Evolutionary conservation across 2,329 filamentous ascomycete species (phyloP).

Genomic region (Fusarium sp.): DNA sequence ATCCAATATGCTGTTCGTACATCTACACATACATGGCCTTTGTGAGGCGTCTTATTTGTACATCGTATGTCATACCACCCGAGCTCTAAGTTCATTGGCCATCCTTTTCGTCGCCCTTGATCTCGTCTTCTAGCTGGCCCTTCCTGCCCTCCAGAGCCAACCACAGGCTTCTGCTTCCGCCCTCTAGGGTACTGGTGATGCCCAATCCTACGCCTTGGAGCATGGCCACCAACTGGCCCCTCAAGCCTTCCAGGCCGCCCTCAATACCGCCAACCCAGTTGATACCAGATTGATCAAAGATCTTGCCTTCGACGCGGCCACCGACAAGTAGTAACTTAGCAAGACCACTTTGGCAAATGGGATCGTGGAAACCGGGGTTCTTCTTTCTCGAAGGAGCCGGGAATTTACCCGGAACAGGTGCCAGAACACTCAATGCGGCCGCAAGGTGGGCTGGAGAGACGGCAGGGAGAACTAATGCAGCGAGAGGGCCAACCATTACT

Average conservation of each 20-base stretch:
- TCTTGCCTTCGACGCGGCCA: conserved; percentile 84
- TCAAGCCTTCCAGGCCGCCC: conserved; percentile 82
- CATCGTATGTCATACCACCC: conserved; percentile 3
- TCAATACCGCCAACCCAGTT: conserved; percentile 77
- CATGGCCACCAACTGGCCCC: conserved; percentile 82
- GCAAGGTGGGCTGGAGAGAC: conserved; percentile 88
- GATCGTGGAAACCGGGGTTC: conserved; percentile 84
- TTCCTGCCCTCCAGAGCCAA: conserved; percentile 86
- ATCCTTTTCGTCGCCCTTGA: conserved; percentile 33
- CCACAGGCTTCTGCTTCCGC: conserved; percentile 83
- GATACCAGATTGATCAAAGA: conserved; percentile 80
- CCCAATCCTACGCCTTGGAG: conserved; percentile 83
- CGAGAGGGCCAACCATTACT: conserved; percentile 83
- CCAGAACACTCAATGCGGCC: conserved; percentile 80
- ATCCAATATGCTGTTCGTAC: conserved; percentile 39
- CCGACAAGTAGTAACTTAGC: conserved; percentile 89
- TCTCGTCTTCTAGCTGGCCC: conserved; percentile 77
- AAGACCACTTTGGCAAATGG: conserved; percentile 79
- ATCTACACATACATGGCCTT: conserved; percentile 42
- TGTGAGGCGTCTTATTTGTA: conserved; percentile 23
- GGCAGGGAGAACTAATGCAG: conserved; percentile 80
- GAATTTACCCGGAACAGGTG: conserved; percentile 77
- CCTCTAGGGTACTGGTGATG: conserved; percentile 81
- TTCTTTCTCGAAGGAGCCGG: conserved; percentile 80
- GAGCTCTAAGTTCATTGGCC: conserved; percentile 11